Evolutionary conservation across 805 yeast genomes (phyloP), one percentile per base, ranked within the genome.

Genomic region (Metschnikowia hibisci): DNA sequence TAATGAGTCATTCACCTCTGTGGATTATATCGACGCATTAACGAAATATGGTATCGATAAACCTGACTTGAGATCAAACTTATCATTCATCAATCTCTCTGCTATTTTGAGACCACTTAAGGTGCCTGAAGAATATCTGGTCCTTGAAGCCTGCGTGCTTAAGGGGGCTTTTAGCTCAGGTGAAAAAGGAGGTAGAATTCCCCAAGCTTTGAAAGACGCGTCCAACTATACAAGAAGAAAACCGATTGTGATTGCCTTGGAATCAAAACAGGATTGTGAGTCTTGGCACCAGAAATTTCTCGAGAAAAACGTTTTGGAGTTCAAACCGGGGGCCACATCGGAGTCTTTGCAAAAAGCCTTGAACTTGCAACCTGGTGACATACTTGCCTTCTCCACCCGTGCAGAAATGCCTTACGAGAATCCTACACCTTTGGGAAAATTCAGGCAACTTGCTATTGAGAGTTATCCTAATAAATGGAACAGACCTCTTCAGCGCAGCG

Each of bases 401-500:
- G 77, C 84, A 2, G 56, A 59, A 11, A 45, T 78, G 16, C 67
- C 91, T 0, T 91, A 87, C 58, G 99, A 91, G 57, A 91, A 88
- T 56, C 98, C 98, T 15, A 93, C 98, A 0, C 98, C 99, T 0
- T 64, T 93, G 41, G 99, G 99, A 0, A 74, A 84, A 42, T 75
- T 87, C 51, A 74, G 99, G 45, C 96, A 89, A 57, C 56, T 87
- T 39, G 79, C 88, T 0, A 78, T 84, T 18, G 73, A 73, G 32
- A 69, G 64, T 33, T 76, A 62, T 50, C 88, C 87, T 0, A 53
- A 54, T 1, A 57, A 65, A 23, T 76, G 80, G 76, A 71, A 74
- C 51, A 64, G 84, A 43, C 61, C 63, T 43, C 54, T 68, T 3
- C 37, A 40, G 3, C 34, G 33, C 1, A 51, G 38, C 37, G 62